Evolutionary conservation across 371 early-diverging fungal genomes (phyloP).

Genomic region (Mortierella polycephala): DNA sequence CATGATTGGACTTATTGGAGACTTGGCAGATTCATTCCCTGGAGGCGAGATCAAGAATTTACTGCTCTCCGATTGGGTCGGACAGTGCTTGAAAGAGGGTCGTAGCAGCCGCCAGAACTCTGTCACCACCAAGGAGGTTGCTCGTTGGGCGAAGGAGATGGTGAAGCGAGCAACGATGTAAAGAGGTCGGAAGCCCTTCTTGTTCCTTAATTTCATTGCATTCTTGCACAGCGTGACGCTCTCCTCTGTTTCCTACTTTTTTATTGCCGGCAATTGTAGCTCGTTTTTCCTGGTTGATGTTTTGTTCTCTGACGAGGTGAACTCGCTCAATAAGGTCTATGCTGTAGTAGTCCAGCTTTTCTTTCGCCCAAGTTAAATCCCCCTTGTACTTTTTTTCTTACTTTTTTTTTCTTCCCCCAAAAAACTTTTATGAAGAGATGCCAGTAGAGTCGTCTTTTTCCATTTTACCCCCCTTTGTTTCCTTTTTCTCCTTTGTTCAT

Average conservation of each 20-base stretch:
- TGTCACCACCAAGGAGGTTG: constrained; percentile 75
- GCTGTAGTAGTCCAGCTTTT: not conserved
- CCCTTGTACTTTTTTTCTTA: constrained; percentile 22
- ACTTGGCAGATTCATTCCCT: constrained; percentile 82
- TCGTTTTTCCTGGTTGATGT: constrained; percentile 1
- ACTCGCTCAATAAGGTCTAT: not conserved
- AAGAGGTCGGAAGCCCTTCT: not conserved
- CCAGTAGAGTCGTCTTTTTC: constrained; percentile 35
- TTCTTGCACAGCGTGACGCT: no score
- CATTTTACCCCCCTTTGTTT: constrained; percentile 27
- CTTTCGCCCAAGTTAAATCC: not conserved
- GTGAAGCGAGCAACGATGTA: constrained; percentile 58
- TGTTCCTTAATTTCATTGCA: no score
- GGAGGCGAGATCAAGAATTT: constrained; percentile 70
- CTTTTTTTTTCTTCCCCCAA: not conserved
- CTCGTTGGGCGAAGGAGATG: constrained; percentile 84
- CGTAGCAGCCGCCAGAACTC: constrained; percentile 72
- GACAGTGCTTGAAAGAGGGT: constrained; percentile 76
- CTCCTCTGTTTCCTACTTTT: not conserved
- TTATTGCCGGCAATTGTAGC: not conserved
- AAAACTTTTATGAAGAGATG: constrained; percentile 37
- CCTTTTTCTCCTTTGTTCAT: constrained; percentile 17
- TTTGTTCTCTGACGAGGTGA: not conserved
- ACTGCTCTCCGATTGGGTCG: constrained; percentile 74
- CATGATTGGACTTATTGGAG: constrained; percentile 88